phyloP scores from a whole-genome alignment of 495 filamentous ascomycete genomes.

The Aspergillus cavernicola region DNA sequence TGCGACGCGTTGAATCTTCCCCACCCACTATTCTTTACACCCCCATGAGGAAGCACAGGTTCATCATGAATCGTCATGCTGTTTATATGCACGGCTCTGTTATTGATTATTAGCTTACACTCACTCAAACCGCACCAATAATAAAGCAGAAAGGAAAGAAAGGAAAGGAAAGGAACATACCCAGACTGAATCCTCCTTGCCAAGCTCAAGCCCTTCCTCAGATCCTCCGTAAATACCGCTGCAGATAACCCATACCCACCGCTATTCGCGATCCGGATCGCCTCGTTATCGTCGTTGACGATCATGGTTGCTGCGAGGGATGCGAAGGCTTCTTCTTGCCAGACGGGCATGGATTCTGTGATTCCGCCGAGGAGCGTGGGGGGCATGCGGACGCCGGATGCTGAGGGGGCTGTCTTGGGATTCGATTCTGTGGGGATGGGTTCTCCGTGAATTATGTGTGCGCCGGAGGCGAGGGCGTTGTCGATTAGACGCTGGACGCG shows the following conservation, averaged over 20 bases:
- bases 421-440: slow-evolving; percentile 22
- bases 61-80: slow-evolving; percentile 86
- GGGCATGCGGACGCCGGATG: slow-evolving; percentile 56
- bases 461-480: slow-evolving; percentile 63
- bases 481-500: slow-evolving; percentile 61
- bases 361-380: slow-evolving; percentile 67
- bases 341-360: slow-evolving; percentile 71
- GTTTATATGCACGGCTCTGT: slow-evolving; percentile 78
- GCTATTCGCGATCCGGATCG: slow-evolving; percentile 43
- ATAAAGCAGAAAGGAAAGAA: background rate
- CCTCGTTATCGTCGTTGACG: slow-evolving; percentile 44
- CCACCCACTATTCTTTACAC: slow-evolving; percentile 79
- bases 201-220: slow-evolving; percentile 39
- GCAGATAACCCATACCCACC: slow-evolving; percentile 47
- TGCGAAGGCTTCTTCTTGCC: slow-evolving; percentile 75
- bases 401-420: slow-evolving; percentile 16
- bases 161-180: slow-evolving; percentile 22
- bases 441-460: slow-evolving; percentile 55
- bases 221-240: slow-evolving; percentile 46
- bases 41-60: slow-evolving; percentile 72
- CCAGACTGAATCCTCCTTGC: slow-evolving; percentile 45
- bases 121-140: background rate
- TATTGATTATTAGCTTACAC: background rate
- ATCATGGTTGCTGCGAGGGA: slow-evolving; percentile 56
- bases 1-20: slow-evolving; percentile 58